Evolutionary conservation across 345 rosid genomes (phyloP).

Genomic region (Noccaea bulbosa): DNA sequence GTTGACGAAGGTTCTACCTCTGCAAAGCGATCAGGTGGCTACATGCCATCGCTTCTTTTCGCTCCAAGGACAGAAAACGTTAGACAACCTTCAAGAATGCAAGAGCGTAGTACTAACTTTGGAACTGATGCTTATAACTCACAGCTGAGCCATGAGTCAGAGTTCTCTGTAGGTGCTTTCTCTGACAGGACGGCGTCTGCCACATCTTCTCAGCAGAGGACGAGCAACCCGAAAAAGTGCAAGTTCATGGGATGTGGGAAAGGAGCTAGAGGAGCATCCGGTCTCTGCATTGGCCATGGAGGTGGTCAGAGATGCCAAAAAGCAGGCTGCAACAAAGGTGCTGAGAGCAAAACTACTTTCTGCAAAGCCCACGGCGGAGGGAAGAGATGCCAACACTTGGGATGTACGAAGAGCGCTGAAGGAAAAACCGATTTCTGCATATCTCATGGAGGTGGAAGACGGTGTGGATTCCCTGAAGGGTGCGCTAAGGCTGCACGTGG

Average conservation of each 20-base stretch:
- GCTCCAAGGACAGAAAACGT: conserved; percentile 57
- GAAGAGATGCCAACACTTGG: conserved; percentile 85
- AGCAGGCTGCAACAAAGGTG: conserved; percentile 84
- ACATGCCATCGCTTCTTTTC: conserved; percentile 82
- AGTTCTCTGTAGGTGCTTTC: conserved; percentile 54
- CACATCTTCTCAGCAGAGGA: conserved; percentile 59
- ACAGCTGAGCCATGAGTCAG: conserved; percentile 58
- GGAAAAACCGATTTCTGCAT: conserved; percentile 90
- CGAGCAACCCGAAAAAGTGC: conserved; percentile 66
- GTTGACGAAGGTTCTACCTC: conserved; percentile 95
- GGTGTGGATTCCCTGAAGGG: conserved; percentile 73
- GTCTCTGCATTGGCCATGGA: conserved; percentile 93
- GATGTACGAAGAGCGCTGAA: conserved; percentile 97
- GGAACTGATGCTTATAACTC: conserved; percentile 50
- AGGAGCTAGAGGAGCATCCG: conserved; percentile 94
- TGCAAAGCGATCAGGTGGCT: conserved; percentile 90
- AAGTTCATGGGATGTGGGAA: conserved; percentile 75
- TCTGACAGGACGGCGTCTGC: conserved; percentile 62
- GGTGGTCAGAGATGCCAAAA: conserved; percentile 97
- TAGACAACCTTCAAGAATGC: conserved; percentile 48
- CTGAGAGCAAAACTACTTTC: conserved; percentile 92
- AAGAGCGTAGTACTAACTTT: conserved; percentile 46
- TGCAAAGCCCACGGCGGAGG: conserved; percentile 99
- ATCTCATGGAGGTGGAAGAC: conserved; percentile 93
- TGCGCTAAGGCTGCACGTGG: conserved; percentile 94